Conservation (phyloP, 163 green algal species). For the Coccomyxa subellipsoidea region DNA sequence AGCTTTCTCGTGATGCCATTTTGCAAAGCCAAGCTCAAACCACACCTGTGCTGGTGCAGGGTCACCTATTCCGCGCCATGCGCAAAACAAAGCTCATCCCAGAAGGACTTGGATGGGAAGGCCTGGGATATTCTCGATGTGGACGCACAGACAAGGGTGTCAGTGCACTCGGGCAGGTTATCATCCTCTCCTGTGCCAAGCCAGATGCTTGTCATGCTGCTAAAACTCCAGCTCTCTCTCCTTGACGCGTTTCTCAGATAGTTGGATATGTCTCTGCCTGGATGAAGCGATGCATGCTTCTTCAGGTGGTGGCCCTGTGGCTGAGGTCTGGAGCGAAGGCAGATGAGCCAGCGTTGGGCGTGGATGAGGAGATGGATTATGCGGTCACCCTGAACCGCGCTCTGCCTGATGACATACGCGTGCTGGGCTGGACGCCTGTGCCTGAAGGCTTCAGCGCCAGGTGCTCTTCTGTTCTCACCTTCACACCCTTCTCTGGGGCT, state of each 20-base stretch:
- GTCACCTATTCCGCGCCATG: conserved; percentile 64
- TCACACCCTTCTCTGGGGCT: no score
- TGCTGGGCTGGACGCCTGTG: conserved; percentile 64
- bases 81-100: conserved; percentile 52
- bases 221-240: no score
- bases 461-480: no score
- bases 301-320: conserved; percentile 69
- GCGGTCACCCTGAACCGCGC: conserved; percentile 72
- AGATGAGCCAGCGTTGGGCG: conserved; percentile 29
- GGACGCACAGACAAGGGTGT: conserved; percentile 89
- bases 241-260: no score
- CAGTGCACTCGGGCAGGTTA: conserved; percentile 67
- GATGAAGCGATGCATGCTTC: background rate
- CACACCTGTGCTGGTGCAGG: conserved; percentile 54
- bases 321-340: conserved; percentile 54
- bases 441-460: conserved; percentile 59
- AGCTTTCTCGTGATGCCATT: no score
- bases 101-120: conserved; percentile 25
- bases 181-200: no score
- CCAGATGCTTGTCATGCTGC: no score
- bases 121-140: conserved; percentile 71
- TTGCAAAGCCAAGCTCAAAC: no score
- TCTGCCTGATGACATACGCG: conserved; percentile 66
- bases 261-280: no score
- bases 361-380: conserved; percentile 79